A percentile compares a stretch with the other conserved stretches of the same genome.
phyloP scores from a whole-genome alignment of 139 green algal genomes.

The Chlamydomonas incerta region DNA sequence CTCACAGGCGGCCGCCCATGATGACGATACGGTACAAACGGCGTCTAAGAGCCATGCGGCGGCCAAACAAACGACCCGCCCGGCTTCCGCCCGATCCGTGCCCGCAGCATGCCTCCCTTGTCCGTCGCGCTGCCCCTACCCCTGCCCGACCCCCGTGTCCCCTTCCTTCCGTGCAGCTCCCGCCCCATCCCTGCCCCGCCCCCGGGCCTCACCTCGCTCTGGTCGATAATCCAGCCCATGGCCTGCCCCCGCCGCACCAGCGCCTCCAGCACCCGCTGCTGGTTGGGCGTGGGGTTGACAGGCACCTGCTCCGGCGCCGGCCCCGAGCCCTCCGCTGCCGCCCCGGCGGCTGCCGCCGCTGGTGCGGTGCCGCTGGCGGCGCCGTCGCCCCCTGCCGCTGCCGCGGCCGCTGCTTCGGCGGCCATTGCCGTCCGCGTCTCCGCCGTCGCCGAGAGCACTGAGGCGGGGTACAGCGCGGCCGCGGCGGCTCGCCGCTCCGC shows the following conservation, averaged over 20 bases:
- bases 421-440: conserved; percentile 7
- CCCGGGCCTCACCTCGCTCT: conserved; percentile 62
- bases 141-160: no score
- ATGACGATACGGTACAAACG: no score
- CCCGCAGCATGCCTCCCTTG: no score
- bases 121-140: no score
- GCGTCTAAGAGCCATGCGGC: no score
- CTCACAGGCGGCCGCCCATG: no score
- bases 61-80: no score
- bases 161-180: no score
- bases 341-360: not conserved
- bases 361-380: not conserved
- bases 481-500: not conserved
- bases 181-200: no score
- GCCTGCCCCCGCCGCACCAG: conserved; percentile 54
- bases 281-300: conserved; percentile 29
- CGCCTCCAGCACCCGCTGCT: conserved; percentile 23
- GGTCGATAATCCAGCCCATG: conserved; percentile 66
- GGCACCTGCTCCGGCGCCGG: not conserved
- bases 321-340: not conserved
- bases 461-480: conserved; percentile 19
- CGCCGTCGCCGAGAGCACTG: not conserved
- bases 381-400: no score
- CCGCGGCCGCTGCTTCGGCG: not conserved
- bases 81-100: no score